Evolutionary conservation across 1,139 yeast genomes (phyloP).

Genomic region (Diutina rugosa): DNA sequence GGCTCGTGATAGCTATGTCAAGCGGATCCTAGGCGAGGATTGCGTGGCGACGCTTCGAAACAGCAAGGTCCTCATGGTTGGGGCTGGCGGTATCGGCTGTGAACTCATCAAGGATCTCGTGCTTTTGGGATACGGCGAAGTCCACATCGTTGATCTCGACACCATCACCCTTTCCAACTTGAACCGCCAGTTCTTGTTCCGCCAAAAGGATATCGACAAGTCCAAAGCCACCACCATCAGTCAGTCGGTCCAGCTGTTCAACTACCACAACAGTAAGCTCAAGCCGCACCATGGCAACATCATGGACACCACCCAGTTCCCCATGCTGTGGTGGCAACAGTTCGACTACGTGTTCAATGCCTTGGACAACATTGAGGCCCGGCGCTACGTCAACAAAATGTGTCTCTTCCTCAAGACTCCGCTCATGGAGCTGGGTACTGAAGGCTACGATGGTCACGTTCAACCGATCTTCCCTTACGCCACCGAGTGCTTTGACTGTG

Average conservation of each 20-base stretch:
- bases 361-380: constrained; percentile 83
- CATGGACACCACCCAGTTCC: constrained; percentile 62
- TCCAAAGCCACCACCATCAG: constrained; percentile 78
- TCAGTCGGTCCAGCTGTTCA: constrained; percentile 69
- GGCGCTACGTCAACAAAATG: constrained; percentile 79
- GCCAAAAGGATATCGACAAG: constrained; percentile 75
- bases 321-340: constrained; percentile 68
- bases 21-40: not conserved
- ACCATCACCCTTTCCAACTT: constrained; percentile 86
- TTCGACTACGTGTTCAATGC: constrained; percentile 83
- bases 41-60: not conserved
- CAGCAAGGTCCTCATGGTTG: constrained; percentile 76
- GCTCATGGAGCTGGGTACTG: constrained; percentile 87
- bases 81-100: constrained; percentile 99
- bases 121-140: constrained; percentile 74
- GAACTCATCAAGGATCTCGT: constrained; percentile 81
- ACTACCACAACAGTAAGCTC: constrained; percentile 51
- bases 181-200: constrained; percentile 85
- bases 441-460: constrained; percentile 88
- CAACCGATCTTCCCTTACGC: constrained; percentile 77
- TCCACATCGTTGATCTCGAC: constrained; percentile 87
- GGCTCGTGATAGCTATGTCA: constrained; percentile 1
- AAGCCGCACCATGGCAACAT: constrained; percentile 82
- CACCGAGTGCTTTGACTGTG: constrained; percentile 92
- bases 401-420: constrained; percentile 65